phyloP scores from a whole-genome alignment of 495 filamentous ascomycete genomes.

The Penicillium lagena region DNA sequence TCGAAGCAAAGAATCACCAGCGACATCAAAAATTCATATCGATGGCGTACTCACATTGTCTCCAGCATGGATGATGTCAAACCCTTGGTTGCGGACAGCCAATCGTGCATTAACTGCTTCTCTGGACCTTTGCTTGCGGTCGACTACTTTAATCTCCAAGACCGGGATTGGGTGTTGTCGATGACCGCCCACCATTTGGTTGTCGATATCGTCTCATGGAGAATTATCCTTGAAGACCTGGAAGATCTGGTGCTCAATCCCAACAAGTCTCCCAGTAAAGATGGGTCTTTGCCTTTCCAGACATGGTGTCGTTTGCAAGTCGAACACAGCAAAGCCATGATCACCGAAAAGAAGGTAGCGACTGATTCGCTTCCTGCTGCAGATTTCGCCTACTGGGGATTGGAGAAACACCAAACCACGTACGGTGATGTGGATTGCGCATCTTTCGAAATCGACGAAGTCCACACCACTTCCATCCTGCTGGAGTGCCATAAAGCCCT shows the following conservation, averaged over 20 bases:
- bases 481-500: conserved; percentile 41
- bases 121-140: conserved; percentile 37
- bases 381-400: conserved; percentile 45
- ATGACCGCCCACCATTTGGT: conserved; percentile 63
- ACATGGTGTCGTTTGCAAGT: conserved; percentile 51
- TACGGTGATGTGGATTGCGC: conserved; percentile 44
- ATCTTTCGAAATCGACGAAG: conserved; percentile 38
- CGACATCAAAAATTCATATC: conserved; percentile 32
- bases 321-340: conserved; percentile 24
- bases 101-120: conserved; percentile 36
- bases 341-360: conserved; percentile 20
- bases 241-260: conserved; percentile 54
- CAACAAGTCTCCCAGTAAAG: conserved; percentile 17
- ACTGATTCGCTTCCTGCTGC: conserved; percentile 17
- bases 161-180: conserved; percentile 44
- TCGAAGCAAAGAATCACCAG: conserved; percentile 32
- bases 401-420: conserved; percentile 36
- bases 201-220: conserved; percentile 67
- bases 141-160: conserved; percentile 40
- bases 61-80: conserved; percentile 20
- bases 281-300: conserved; percentile 52
- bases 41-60: conserved; percentile 19
- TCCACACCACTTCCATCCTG: conserved; percentile 35
- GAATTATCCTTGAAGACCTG: conserved; percentile 59
- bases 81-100: conserved; percentile 27